Base-by-base conservation (phyloP, 2,329 filamentous ascomycete species). In the Stenocarpella maydis region DNA sequence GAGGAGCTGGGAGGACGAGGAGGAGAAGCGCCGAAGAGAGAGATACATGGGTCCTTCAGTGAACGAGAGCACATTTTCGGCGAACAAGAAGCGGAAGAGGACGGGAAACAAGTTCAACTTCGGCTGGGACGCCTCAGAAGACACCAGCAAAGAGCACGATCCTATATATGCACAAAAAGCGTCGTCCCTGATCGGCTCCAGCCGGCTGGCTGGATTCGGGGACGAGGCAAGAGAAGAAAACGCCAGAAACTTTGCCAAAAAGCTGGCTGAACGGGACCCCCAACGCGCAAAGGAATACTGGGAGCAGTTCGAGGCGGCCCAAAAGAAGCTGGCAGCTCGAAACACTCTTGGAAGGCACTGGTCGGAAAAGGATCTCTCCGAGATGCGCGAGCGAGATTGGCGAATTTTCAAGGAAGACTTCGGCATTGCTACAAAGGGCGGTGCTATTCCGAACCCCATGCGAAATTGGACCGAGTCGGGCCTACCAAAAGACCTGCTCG, bases 371-470 rank as follows among this genome's bases (percentile, higher is more conserved):
- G 88, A 87, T 72, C 84, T 98, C 72, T 90, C 92, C 17, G 93
- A 97, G 76, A 99, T 99, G 96, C 92, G 94, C 72, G 95, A 98
- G 82, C 88, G 96, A 78, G 96, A 99, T 81, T 99, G 96, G 96
- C 93, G 96, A 78, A 98, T 99, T 75, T 98, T 99, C 89, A 99
- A 98, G 82, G 96, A 98, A 80, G 95, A 99, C 80, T 98, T 97
- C 83, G 97, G 96, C 75, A 99, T 99, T 78, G 87, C 91, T 49
- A 98, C 94, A 10, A 98, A 97, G 80, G 96, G 96, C 69, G 95
- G 95, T 52, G 87, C 87, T 31, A 94, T 98, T 68, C 96, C 96
- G 0, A 95, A 98, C 76, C 96, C 96, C 0, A 98, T 99, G 95
- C 94, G 96, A 61, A 94, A 86, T 74, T 99, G 96, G 96, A 78